A percentile compares a stretch with the other conserved stretches of the same genome.
phyloP scores from a whole-genome alignment of 2,329 filamentous ascomycete genomes.

The Hypoxylon sp. region DNA sequence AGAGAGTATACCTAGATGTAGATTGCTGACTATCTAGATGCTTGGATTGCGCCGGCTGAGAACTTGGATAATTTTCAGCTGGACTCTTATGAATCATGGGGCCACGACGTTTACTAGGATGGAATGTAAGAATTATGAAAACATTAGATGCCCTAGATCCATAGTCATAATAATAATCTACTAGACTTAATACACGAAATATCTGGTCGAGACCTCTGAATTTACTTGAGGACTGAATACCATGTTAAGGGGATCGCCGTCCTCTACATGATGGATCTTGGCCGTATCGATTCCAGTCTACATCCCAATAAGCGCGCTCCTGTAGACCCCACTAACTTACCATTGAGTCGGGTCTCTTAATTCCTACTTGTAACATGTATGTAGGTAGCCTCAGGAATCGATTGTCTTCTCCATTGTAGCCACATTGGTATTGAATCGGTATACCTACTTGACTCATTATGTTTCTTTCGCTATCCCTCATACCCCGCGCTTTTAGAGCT shows the following conservation, averaged over 20 bases:
- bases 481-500: not conserved
- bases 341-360: no score
- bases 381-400: not conserved
- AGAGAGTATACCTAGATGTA: not conserved
- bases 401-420: not conserved
- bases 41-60: not conserved
- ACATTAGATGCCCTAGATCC: not conserved
- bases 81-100: constrained; percentile 6
- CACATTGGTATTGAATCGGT: not conserved
- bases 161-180: not conserved
- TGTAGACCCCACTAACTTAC: no score
- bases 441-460: not conserved
- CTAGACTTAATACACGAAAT: not conserved
- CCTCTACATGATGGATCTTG: no score
- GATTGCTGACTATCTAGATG: not conserved
- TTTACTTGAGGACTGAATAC: no score
- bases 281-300: no score
- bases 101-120: not conserved
- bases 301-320: no score
- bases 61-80: not conserved
- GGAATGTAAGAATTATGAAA: constrained; percentile 6
- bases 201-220: not conserved
- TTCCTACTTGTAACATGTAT: no score
- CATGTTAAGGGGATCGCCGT: no score
- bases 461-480: not conserved